A percentile compares a stretch with the other conserved stretches of the same genome.
Conservation (phyloP, 2,329 filamentous ascomycete species). For the Diaporthe sp. region DNA sequence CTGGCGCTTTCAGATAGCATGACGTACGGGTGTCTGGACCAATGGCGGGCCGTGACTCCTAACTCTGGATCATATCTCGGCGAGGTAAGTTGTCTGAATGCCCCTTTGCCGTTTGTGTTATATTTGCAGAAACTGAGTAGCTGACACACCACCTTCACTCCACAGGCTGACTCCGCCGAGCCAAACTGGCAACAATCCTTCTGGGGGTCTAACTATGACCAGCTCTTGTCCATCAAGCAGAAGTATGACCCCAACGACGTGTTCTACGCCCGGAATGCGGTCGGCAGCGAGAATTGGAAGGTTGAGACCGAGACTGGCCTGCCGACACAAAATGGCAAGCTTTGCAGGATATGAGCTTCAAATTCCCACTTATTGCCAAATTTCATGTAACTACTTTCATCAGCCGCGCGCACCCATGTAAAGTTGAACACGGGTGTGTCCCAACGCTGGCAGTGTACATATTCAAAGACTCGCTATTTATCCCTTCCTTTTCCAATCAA, state of each 20-base stretch:
- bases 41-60: slow-evolving; percentile 50
- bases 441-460: not conserved
- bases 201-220: slow-evolving; percentile 50
- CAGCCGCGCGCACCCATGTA: not conserved
- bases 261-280: slow-evolving; percentile 47
- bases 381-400: not conserved
- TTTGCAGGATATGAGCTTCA: slow-evolving; percentile 10
- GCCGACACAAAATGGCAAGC: slow-evolving; percentile 36
- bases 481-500: too few relatives aligned
- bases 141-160: slow-evolving; percentile 42
- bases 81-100: not conserved
- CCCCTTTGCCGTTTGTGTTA: too few relatives aligned
- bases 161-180: slow-evolving; percentile 55
- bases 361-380: not conserved
- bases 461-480: not conserved
- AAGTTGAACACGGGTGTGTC: not conserved
- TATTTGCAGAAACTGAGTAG: not conserved
- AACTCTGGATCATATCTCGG: slow-evolving; percentile 53
- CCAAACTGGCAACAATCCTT: slow-evolving; percentile 53
- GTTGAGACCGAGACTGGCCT: slow-evolving; percentile 22
- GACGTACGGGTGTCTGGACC: slow-evolving; percentile 52
- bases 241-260: slow-evolving; percentile 51
- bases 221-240: slow-evolving; percentile 50
- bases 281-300: slow-evolving; percentile 47
- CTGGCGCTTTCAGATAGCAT: slow-evolving; percentile 40